phyloP scores from a whole-genome alignment of 306 rosid genomes.

The Corylus heterophylla region DNA sequence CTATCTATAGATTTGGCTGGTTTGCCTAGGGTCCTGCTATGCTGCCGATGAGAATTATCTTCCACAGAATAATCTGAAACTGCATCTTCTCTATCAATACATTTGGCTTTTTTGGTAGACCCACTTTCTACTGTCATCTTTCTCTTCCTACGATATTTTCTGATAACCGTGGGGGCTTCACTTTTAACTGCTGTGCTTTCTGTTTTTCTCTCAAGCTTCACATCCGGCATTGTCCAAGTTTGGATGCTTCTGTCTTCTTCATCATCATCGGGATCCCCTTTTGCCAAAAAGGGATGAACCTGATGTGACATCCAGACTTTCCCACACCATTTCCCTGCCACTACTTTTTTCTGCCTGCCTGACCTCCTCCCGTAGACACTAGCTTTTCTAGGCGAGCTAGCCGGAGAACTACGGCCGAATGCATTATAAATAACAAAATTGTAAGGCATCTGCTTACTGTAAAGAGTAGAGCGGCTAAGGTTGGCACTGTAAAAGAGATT shows the following conservation, averaged over 20 bases:
- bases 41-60: conserved; percentile 42
- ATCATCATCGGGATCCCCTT: conserved; percentile 52
- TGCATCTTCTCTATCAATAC: conserved; percentile 41
- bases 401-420: conserved; percentile 76
- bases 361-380: conserved; percentile 72
- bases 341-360: conserved; percentile 70
- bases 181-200: conserved; percentile 40
- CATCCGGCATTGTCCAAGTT: conserved; percentile 51
- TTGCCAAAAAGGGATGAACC: conserved; percentile 81
- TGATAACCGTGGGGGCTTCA: conserved; percentile 33
- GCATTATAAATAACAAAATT: conserved; percentile 88
- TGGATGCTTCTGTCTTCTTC: conserved; percentile 46
- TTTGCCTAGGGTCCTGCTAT: conserved; percentile 58
- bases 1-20: conserved; percentile 35
- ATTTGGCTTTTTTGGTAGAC: conserved; percentile 54
- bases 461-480: conserved; percentile 90
- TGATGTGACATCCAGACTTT: conserved; percentile 98
- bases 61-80: conserved; percentile 45
- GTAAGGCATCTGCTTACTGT: conserved; percentile 98
- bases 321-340: conserved; percentile 99
- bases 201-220: conserved; percentile 51
- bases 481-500: conserved; percentile 96
- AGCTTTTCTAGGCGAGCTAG: conserved; percentile 52
- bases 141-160: conserved; percentile 74
- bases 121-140: conserved; percentile 45